A percentile compares a stretch with the other conserved stretches of the same genome.
phyloP scores from a whole-genome alignment of 1,139 yeast species.

The Scheffersomyces segobiensis region DNA sequence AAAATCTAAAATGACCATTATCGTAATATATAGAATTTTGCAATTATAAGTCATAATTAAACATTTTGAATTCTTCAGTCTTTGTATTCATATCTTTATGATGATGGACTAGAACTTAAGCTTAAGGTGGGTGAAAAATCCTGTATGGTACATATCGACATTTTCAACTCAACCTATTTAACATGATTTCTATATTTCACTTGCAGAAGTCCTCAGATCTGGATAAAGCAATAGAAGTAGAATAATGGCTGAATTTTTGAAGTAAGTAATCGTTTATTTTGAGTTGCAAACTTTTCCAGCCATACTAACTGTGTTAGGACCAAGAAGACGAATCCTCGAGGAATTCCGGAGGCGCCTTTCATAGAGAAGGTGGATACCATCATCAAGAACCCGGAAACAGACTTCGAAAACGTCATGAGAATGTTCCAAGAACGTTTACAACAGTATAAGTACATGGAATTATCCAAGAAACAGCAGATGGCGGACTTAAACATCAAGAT shows the following conservation, averaged over 20 bases:
- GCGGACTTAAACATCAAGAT: slow-evolving; percentile 70
- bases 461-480: slow-evolving; percentile 70
- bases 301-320: slow-evolving; percentile 36
- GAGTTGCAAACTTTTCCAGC: neutral
- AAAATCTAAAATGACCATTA: neutral
- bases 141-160: neutral
- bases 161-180: neutral
- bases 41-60: too few species aligned
- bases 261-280: slow-evolving; percentile 9
- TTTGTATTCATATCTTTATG: neutral
- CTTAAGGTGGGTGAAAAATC: neutral
- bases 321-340: slow-evolving; percentile 76
- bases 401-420: slow-evolving; percentile 66
- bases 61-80: too few species aligned
- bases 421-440: slow-evolving; percentile 80
- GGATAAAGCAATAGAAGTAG: neutral
- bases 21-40: too few species aligned
- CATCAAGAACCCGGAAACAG: slow-evolving; percentile 62
- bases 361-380: slow-evolving; percentile 80
- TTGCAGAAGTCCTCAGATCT: neutral
- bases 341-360: slow-evolving; percentile 96
- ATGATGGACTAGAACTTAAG: too few species aligned
- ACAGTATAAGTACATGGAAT: slow-evolving; percentile 84
- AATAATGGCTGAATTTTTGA: slow-evolving; percentile 15
- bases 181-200: neutral